Evolutionary conservation across 176 grass and related monocot species (phyloP).

Genomic region (Puccinellia tenuiflora): DNA sequence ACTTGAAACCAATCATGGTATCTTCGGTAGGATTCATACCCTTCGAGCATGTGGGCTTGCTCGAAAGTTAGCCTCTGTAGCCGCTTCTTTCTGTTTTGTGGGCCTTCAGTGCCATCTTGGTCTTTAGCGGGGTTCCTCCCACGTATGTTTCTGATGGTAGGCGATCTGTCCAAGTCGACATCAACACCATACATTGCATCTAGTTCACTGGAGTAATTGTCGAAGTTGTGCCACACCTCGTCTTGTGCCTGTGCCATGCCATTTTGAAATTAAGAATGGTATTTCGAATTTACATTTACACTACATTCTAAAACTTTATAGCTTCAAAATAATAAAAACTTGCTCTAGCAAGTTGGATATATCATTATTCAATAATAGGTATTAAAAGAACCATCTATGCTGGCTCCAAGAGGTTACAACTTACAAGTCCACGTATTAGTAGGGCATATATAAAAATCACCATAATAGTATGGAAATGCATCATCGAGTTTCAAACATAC

Average conservation of each 20-base stretch:
- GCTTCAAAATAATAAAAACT: background rate
- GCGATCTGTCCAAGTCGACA: background rate
- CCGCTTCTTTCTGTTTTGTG: conserved; percentile 2
- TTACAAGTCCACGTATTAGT: too few species aligned
- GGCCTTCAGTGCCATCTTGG: background rate
- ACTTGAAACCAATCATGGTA: background rate
- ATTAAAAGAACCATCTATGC: too few species aligned
- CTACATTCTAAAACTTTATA: background rate
- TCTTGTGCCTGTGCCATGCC: background rate
- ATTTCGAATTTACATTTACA: background rate
- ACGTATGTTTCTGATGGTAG: background rate
- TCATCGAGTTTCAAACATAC: too few species aligned
- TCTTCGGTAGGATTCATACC: conserved; percentile 25
- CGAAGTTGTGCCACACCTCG: background rate
- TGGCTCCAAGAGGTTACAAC: too few species aligned
- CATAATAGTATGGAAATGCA: too few species aligned
- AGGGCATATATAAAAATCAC: too few species aligned
- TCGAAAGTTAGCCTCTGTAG: conserved; percentile 1
- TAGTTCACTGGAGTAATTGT: background rate
- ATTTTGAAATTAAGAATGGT: background rate
- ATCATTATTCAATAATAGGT: too few species aligned
- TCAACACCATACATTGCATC: background rate
- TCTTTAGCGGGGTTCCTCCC: background rate
- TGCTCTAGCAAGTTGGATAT: too few species aligned
- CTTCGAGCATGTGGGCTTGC: conserved; percentile 30